Evolutionary conservation across 352 stramenopile species (phyloP).

Genomic region (Nothophytophthora sp.): DNA sequence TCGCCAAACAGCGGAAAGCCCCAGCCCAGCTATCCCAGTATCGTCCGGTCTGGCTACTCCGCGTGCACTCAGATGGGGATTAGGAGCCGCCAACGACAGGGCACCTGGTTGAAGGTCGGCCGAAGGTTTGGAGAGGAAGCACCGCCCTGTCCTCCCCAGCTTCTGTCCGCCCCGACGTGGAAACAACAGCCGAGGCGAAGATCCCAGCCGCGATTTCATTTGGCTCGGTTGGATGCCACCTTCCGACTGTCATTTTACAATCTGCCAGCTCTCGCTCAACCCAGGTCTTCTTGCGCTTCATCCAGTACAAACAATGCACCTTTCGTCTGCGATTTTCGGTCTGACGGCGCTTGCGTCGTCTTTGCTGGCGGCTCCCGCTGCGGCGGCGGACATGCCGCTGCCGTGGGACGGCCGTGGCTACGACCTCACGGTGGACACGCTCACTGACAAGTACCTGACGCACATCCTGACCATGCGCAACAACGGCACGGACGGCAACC

Average conservation of each 20-base stretch:
- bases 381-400: constrained; percentile 26
- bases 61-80: constrained; percentile 25
- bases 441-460: constrained; percentile 48
- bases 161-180: too few relatives aligned
- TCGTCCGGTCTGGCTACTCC: constrained; percentile 10
- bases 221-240: too few relatives aligned
- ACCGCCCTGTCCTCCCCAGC: too few relatives aligned
- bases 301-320: constrained; percentile 19
- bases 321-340: constrained; percentile 29
- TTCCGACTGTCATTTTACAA: constrained; percentile 13
- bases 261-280: constrained; percentile 13
- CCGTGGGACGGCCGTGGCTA: constrained; percentile 49
- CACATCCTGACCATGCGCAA: constrained; percentile 62
- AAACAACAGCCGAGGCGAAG: too few relatives aligned
- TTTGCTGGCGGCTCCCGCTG: constrained; percentile 10
- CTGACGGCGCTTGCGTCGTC: constrained; percentile 24
- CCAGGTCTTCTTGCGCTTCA: background rate
- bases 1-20: too few relatives aligned
- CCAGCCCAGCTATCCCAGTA: too few relatives aligned
- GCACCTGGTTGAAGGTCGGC: too few relatives aligned
- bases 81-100: constrained; percentile 9
- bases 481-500: constrained; percentile 24
- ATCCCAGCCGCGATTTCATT: too few relatives aligned
- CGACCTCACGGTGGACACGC: constrained; percentile 42
- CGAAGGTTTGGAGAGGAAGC: too few relatives aligned